A percentile compares a stretch with the other conserved stretches of the same genome.
Conservation (phyloP, 78 protist genomes). For the Tieghemostelium lacteum region DNA sequence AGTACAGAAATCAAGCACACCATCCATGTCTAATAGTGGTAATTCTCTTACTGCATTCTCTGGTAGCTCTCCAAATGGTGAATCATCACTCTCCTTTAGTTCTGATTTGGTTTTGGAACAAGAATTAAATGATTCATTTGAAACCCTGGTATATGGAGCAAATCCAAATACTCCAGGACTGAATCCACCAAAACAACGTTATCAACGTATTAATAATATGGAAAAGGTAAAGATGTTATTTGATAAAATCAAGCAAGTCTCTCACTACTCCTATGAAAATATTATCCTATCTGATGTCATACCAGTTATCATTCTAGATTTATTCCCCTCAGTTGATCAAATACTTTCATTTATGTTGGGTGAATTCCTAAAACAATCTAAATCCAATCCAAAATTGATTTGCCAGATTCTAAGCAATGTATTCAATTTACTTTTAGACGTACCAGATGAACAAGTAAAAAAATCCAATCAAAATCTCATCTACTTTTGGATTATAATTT, state of each 20-base stretch:
- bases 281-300: constrained; percentile 38
- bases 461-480: constrained; percentile 36
- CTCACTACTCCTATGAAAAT: constrained; percentile 58
- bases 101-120: constrained; percentile 14
- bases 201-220: constrained; percentile 60
- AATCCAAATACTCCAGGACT: constrained; percentile 2
- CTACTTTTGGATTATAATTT: constrained; percentile 63
- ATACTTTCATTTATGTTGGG: constrained; percentile 69
- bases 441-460: not conserved
- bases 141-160: not conserved
- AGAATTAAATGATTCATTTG: too few relatives aligned
- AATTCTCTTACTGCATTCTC: constrained; percentile 33
- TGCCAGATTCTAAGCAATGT: constrained; percentile 56
- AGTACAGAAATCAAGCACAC: not conserved
- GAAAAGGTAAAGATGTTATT: constrained; percentile 73
- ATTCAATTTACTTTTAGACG: constrained; percentile 41
- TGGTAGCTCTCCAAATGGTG: constrained; percentile 22
- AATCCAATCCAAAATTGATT: constrained; percentile 59
- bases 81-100: not conserved
- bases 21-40: constrained; percentile 4
- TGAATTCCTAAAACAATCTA: constrained; percentile 72
- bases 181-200: constrained; percentile 1
- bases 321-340: constrained; percentile 71
- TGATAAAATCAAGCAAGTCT: constrained; percentile 56
- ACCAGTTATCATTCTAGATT: constrained; percentile 52